Base-by-base conservation (phyloP, 2,329 filamentous ascomycete genomes). In the Pestalotiopsis sp. region DNA sequence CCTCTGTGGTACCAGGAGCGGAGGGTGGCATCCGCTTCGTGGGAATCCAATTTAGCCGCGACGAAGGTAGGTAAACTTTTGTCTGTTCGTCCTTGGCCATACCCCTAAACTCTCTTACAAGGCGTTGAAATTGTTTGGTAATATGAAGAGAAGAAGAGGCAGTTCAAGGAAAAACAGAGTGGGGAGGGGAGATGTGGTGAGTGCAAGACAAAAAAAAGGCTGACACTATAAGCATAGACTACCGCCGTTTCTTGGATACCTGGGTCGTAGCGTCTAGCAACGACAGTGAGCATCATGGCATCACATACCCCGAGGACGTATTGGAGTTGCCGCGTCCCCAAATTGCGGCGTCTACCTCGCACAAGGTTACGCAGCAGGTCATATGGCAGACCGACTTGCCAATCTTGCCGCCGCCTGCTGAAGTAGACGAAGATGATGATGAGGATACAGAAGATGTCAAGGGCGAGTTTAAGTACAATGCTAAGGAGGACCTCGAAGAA, bases 281-380 rank as follows among this genome's bases (percentile, higher is more conserved):
- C 11, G 85, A 86, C 70, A 80, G 80, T 67, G 82, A 84, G 65
- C 85, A 85, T 67, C 78, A 81, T 25, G 82, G 81, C 7, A 80
- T 84, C 27, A 78, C 83, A 1, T 84, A 84, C 66, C 83, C 84
- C 3, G 78, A 79, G 5, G 81, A 83, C 71, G 82, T 80, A 62
- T 80, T 84, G 67, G 84, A 86, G 74, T 74, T 86, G 11, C 82
- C 83, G 4, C 84, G 84, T 56, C 83, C 83, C 14, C 80, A 85
- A 66, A 81, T 86, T 17, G 75, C 76, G 36, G 77, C 82, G 1
- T 69, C 71, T 12, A 72, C 75, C 25, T 69, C 70, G n/a, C 71
- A 68, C 7, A 75, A 77, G 49, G 67, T 72, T 5, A 59, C 68
- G 3, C 67, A 64, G 3, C 67, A 70, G 0, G 62, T 66, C 6